Evolutionary conservation across 2,329 filamentous ascomycete genomes (phyloP).

Genomic region (Phyllosticta citriasiana): DNA sequence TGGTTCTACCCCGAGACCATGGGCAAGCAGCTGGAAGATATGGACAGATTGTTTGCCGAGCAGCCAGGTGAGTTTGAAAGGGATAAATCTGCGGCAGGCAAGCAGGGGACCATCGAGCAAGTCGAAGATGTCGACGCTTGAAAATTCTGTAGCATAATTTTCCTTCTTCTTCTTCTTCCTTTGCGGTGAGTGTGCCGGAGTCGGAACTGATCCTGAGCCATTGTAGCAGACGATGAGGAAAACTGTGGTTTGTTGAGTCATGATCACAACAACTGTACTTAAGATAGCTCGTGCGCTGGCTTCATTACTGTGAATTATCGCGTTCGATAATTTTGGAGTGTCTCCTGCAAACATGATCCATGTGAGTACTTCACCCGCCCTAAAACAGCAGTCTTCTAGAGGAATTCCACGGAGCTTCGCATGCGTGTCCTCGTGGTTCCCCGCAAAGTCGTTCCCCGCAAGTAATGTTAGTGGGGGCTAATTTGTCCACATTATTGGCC

Average conservation of each 20-base stretch:
- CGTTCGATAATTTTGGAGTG: background rate
- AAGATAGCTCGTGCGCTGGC: background rate
- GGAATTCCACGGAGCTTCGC: background rate
- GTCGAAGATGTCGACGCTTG: background rate
- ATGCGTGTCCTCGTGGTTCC: background rate
- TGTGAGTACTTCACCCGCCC: background rate
- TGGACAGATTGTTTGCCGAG: slow-evolving; percentile 32
- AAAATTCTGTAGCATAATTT: background rate
- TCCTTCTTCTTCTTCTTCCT: no score
- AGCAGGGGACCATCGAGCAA: background rate
- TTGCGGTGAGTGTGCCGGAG: background rate
- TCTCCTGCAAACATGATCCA: background rate
- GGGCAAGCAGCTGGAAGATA: slow-evolving; percentile 53
- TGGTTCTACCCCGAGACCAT: slow-evolving; percentile 58
- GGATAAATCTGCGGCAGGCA: background rate
- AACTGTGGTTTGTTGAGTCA: background rate
- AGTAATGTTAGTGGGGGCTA: background rate
- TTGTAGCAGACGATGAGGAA: background rate
- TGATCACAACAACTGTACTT: background rate
- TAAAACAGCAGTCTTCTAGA: background rate
- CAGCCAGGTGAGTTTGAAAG: background rate
- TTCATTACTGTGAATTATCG: background rate
- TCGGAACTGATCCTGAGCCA: background rate
- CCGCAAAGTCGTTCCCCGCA: background rate
- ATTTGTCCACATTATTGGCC: background rate